Percentiles rank a stretch among this genome's conserved stretches.
These are phyloP conservation scores for Citrus maxima DNA, from an alignment of 345 rosid species.

Conservation along the genomic window DNA sequence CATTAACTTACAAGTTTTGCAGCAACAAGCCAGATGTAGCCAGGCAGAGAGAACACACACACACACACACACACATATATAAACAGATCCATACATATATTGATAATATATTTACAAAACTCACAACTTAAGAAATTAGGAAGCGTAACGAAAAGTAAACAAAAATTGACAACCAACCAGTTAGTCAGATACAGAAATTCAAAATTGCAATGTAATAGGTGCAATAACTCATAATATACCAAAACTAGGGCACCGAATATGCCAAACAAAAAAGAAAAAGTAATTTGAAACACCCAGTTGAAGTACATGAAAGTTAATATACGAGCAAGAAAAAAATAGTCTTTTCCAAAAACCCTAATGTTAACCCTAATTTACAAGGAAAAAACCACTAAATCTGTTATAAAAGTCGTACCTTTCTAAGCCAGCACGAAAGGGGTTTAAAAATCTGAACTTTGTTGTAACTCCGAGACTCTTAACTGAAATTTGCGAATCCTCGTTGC, in stretches of 20 bases:
- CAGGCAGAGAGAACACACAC: not conserved
- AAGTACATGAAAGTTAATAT: not conserved
- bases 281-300: not conserved
- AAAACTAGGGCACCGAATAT: not conserved
- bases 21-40: not conserved
- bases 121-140: not conserved
- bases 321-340: not conserved
- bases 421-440: not conserved
- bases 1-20: not conserved
- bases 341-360: conserved; percentile 1
- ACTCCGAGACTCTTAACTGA: not conserved
- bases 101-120: not conserved
- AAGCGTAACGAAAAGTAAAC: not conserved
- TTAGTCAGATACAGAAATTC: not conserved
- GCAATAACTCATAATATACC: not conserved
- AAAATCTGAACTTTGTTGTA: not conserved
- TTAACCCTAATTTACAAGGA: not conserved
- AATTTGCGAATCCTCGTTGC: not conserved
- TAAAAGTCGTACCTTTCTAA: not conserved
- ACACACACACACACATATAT: too few relatives aligned
- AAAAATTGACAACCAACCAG: not conserved
- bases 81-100: not conserved
- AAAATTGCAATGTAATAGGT: not conserved
- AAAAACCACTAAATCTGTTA: not conserved
- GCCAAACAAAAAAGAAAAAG: not conserved